These are phyloP conservation scores for Zymoseptoria passerinii DNA, from an alignment of 2,329 filamentous ascomycete species.

Conservation along the genomic window DNA sequence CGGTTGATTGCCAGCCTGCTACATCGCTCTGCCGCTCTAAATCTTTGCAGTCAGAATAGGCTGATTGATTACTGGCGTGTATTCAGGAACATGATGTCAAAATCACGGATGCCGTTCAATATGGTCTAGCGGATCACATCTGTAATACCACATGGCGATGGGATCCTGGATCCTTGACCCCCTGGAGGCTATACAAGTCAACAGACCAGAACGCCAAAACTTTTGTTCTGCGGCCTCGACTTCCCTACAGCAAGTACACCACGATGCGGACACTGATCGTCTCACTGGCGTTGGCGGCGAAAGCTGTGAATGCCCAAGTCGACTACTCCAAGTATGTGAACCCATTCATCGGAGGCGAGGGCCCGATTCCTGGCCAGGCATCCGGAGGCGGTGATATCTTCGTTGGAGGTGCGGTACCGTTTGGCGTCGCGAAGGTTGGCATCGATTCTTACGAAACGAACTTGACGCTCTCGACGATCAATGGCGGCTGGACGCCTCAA, in stretches of 20 bases:
- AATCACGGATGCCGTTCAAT: background rate
- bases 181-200: background rate
- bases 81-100: conserved; percentile 5
- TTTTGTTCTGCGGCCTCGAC: background rate
- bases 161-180: background rate
- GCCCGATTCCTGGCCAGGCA: conserved; percentile 36
- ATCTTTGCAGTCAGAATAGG: background rate
- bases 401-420: conserved; percentile 35
- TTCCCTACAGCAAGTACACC: background rate
- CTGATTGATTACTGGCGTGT: background rate
- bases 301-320: conserved; percentile 8
- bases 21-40: background rate
- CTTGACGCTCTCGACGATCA: conserved; percentile 30
- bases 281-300: background rate
- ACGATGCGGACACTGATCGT: background rate
- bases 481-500: conserved; percentile 34
- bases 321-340: conserved; percentile 42
- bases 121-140: background rate
- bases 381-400: conserved; percentile 40
- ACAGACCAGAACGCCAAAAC: background rate
- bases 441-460: conserved; percentile 34
- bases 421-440: conserved; percentile 38
- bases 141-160: background rate
- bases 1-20: background rate
- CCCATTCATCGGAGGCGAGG: conserved; percentile 44